Evolutionary conservation across 116 monocot genomes (phyloP), one percentile per base, ranked within the genome.

Genomic region (Papilionanthe hybrid): DNA sequence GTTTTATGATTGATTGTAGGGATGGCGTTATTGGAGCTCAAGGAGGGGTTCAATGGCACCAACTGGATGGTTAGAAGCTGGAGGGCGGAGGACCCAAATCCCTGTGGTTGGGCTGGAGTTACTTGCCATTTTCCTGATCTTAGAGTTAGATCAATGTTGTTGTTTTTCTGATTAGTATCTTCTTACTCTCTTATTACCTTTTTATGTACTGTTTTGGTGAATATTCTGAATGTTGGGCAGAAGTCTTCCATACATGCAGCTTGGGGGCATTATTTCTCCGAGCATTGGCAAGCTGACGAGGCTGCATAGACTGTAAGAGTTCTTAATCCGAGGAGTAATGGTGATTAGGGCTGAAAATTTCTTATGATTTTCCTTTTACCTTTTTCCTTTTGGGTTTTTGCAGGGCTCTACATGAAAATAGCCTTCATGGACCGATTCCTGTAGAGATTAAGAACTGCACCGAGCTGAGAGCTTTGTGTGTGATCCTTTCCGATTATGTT

Each of bases 201-300:
- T 9, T 48, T 77, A 49, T 9, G 10, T 25, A 23, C 10, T 80
- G 9, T 22, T 79, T 58, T 7, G 18, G 25, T 29, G 56, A 67
- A 80, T 4, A 25, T 27, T 58, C 42, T 15, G 15, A 12, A 41
- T 79, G 3, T 58, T 42, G 29, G 69, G 74, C 86, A 98, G 94
- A 81, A 89, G 93, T 84, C 85, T 99, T 41, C 91, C 99, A 1
- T 99, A 90, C 73, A 88, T 93, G 93, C 91, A 89, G 72, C 95
- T 99, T 7, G 84, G 86, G 8, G 99, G 99, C 17, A 73, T 90
- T 79, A 90, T 99, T 72, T 95, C 99, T 30, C 88, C 92, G 0
- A 99, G 92, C 86, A 93, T 99, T 30, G 99, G 95, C 48, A 95
- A 93, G 85, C 99, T 99, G 68, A 79, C 77, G 13, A 87, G 87